Percentiles rank a stretch among this genome's conserved stretches.
These are phyloP conservation scores for Sporothrix mexicana DNA, from an alignment of 2,329 filamentous ascomycete species.

Conservation along the genomic window DNA sequence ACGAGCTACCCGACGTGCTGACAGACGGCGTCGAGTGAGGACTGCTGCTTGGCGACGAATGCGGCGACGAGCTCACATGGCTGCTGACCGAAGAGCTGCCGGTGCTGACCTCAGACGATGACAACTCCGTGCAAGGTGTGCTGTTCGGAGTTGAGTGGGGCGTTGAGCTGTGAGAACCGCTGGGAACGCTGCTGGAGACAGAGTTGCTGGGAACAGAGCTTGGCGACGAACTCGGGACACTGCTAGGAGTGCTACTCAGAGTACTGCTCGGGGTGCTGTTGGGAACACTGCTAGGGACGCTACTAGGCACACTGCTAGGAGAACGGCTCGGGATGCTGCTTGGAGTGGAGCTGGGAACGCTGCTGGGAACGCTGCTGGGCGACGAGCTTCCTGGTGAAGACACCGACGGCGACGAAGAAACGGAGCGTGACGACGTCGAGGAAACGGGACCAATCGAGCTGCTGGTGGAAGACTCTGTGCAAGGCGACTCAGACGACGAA, in stretches of 20 bases:
- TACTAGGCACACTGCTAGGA: too few species aligned
- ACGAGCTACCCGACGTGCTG: background rate
- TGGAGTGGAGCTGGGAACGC: background rate
- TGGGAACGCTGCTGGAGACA: too few species aligned
- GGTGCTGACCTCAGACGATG: background rate
- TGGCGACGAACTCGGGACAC: background rate
- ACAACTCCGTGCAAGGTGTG: background rate
- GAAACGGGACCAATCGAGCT: too few species aligned
- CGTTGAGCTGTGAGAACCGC: background rate
- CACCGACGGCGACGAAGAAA: background rate
- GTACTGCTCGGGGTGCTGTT: too few species aligned
- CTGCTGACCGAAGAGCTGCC: constrained; percentile 1
- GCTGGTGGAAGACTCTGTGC: too few species aligned
- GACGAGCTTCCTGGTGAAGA: constrained; percentile 1
- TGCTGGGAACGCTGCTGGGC: background rate
- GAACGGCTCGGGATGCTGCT: constrained; percentile 14
- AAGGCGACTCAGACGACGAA: background rate
- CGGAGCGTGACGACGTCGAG: background rate
- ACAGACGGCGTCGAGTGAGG: background rate
- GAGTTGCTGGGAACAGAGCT: background rate
- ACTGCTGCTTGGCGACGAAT: background rate
- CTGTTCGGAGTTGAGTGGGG: background rate
- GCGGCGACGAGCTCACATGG: background rate
- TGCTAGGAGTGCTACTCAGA: background rate
- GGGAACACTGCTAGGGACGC: background rate